Evolutionary conservation across 345 rosid species (phyloP), one percentile per base, ranked within the genome.

Genomic region (Ricinus communis): DNA sequence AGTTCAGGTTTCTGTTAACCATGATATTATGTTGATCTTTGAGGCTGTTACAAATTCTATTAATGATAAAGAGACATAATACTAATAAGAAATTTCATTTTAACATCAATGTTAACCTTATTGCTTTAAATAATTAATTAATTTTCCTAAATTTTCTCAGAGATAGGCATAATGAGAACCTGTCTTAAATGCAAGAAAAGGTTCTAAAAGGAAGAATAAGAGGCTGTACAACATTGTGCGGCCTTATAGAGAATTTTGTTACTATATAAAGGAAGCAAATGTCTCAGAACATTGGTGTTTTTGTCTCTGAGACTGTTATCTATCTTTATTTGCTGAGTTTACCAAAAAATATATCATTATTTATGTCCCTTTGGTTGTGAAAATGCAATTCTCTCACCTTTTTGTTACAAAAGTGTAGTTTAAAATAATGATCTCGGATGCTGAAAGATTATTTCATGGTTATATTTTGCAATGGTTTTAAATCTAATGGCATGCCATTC

Each of bases 401-500:
- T 59, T 71, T 72, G 36, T 36, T 13, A 40, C 43, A 40, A 28
- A 56, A 36, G 41, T 31, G 65, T 52, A 18, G 18, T 52, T 62
- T 47, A n/a, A 30, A 73, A 40, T 69, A 45, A 66, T 47, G 62
- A 45, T 43, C 60, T 53, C n/a, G 66, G 14, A 19, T 61, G 12
- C 50, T 52, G 66, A 45, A 41, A 57, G 63, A 19, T 65, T 70
- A 63, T 58, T 50, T 73, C 50, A 18, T 66, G 52, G 31, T 72
- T 46, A 62, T 58, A 19, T 46, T 53, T 63, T 22, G 36, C 46
- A 19, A 8, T 51, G 18, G 74, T 69, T 65, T 65, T 63, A 76
- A 47, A 76, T 68, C 71, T 80, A 78, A 62, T 71, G 66, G 68
- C 56, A 25, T 24, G 56, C 59, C 77, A 25, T 70, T 80, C 59